A percentile compares a stretch with the other conserved stretches of the same genome.
These are phyloP conservation scores for Solanum pinnatisectum DNA, from an alignment of 257 asterid species.

Conservation along the genomic window DNA sequence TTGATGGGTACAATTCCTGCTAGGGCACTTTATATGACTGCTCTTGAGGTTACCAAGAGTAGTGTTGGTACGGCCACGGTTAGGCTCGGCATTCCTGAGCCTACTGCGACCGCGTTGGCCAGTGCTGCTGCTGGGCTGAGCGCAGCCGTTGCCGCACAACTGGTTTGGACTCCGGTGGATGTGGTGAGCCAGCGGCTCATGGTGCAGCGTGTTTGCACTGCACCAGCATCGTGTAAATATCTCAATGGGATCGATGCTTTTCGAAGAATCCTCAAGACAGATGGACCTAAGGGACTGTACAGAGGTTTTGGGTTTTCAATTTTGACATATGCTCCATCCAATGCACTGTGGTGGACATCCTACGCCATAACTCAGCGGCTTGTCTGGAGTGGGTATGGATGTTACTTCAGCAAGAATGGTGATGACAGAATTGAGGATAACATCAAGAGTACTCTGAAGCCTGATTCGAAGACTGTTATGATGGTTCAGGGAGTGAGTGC, in stretches of 20 bases:
- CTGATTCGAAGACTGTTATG: conserved; percentile 46
- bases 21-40: conserved; percentile 66
- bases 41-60: conserved; percentile 72
- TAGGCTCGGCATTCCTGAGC: conserved; percentile 45
- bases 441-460: conserved; percentile 12
- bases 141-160: conserved; percentile 64
- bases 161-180: conserved; percentile 78
- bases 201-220: conserved; percentile 39
- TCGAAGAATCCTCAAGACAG: conserved; percentile 41
- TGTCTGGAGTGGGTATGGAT: conserved; percentile 56
- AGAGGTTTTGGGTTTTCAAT: conserved; percentile 80
- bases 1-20: conserved; percentile 76
- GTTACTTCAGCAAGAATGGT: conserved; percentile 26
- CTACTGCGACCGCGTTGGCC: conserved; percentile 47
- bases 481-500: conserved; percentile 69
- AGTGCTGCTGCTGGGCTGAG: conserved; percentile 69
- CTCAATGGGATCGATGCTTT: conserved; percentile 57
- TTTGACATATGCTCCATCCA: conserved; percentile 64
- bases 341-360: conserved; percentile 82
- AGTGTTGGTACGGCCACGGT: conserved; percentile 40
- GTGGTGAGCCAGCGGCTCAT: conserved; percentile 78
- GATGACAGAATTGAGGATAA: conserved; percentile 16
- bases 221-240: conserved; percentile 23
- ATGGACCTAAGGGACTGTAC: conserved; percentile 63
- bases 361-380: conserved; percentile 56